These are phyloP conservation scores for Irpex sp. DNA, from an alignment of 1,284 basidiomycete genomes.

Conservation along the genomic window DNA sequence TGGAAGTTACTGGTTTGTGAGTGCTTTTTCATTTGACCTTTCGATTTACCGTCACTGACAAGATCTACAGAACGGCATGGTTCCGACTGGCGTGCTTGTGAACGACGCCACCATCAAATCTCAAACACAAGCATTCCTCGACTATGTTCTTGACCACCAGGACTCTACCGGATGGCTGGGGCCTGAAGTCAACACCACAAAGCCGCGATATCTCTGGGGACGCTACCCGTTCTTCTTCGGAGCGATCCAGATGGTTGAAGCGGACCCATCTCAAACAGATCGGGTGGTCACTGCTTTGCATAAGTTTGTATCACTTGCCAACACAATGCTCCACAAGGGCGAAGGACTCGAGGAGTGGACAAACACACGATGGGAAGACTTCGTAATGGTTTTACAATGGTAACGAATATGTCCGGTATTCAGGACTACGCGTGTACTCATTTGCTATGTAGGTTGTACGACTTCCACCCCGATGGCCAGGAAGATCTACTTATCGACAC, in stretches of 20 bases:
- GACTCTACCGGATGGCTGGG: conserved; percentile 56
- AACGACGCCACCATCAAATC: conserved; percentile 42
- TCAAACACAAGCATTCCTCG: conserved; percentile 46
- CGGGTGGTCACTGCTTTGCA: conserved; percentile 44
- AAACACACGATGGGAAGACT: conserved; percentile 56
- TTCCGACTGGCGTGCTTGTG: conserved; percentile 45
- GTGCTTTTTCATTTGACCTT: conserved; percentile 19
- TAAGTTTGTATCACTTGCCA: conserved; percentile 51
- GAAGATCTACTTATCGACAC: conserved; percentile 51
- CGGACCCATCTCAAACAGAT: conserved; percentile 38
- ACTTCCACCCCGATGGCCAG: conserved; percentile 47
- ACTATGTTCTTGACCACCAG: conserved; percentile 52
- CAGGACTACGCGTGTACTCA: not conserved
- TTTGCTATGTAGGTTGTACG: conserved; percentile 41
- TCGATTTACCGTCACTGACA: not conserved
- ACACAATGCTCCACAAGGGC: conserved; percentile 50
- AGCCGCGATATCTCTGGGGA: conserved; percentile 54
- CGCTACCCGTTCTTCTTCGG: conserved; percentile 58
- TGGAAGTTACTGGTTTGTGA: conserved; percentile 58
- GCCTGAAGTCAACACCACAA: conserved; percentile 50
- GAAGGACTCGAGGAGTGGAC: conserved; percentile 51
- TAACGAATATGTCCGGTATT: conserved; percentile 18
- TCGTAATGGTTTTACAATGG: conserved; percentile 52
- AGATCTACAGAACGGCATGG: conserved; percentile 44
- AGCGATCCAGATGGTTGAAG: conserved; percentile 51